phyloP scores from a whole-genome alignment of 768 basidiomycete species.

The Leucosporidium scottii region DNA sequence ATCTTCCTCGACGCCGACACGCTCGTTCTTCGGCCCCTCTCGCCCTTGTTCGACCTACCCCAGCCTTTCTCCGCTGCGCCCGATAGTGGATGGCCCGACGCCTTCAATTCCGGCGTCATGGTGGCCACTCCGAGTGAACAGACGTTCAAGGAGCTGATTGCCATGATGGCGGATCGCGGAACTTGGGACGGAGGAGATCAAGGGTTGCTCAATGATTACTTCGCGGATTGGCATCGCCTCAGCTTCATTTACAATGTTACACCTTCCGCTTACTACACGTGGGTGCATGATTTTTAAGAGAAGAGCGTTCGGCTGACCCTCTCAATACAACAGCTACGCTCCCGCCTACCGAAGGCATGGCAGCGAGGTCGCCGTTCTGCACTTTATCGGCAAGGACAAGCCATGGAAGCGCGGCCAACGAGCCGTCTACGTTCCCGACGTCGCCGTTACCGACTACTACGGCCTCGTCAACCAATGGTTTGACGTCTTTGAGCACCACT shows the following conservation, averaged over 20 bases:
- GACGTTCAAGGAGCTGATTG: slow-evolving; percentile 68
- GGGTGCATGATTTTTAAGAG: slow-evolving; percentile 43
- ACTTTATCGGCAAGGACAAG: slow-evolving; percentile 94
- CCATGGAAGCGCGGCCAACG: slow-evolving; percentile 60
- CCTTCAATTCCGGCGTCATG: slow-evolving; percentile 96
- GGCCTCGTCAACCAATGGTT: slow-evolving; percentile 87
- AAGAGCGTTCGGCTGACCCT: not conserved
- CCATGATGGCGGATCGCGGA: slow-evolving; percentile 67
- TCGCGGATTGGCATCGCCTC: slow-evolving; percentile 71
- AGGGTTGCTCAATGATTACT: slow-evolving; percentile 84
- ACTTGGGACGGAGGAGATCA: slow-evolving; percentile 99
- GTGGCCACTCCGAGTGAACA: slow-evolving; percentile 73
- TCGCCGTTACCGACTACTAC: slow-evolving; percentile 57
- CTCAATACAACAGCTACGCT: slow-evolving; percentile 60
- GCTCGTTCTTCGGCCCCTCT: slow-evolving; percentile 76
- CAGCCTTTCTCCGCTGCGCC: slow-evolving; percentile 80
- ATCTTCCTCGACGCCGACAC: slow-evolving; percentile 90
- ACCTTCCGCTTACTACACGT: slow-evolving; percentile 94
- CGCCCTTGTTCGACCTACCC: slow-evolving; percentile 79
- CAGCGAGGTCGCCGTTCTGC: slow-evolving; percentile 72
- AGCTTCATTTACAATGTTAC: slow-evolving; percentile 98
- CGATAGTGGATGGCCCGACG: slow-evolving; percentile 98
- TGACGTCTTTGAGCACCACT: slow-evolving; percentile 78
- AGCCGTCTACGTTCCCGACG: slow-evolving; percentile 24
- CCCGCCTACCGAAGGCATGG: slow-evolving; percentile 94